Evolutionary conservation across 2,329 filamentous ascomycete genomes (phyloP).

Genomic region (Fusarium nygamai): DNA sequence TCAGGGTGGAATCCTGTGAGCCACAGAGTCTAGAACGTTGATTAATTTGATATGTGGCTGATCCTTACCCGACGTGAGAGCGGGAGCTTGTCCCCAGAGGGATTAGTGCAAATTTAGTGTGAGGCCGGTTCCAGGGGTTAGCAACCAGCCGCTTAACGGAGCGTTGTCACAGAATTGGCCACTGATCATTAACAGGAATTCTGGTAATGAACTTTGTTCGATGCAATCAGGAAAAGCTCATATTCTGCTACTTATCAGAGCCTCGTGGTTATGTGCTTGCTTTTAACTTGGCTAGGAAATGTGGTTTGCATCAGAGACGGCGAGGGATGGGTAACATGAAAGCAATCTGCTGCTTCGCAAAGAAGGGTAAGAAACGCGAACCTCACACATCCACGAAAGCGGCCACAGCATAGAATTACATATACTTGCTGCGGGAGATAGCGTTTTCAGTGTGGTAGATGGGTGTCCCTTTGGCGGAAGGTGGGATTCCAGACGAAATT

Average conservation of each 20-base stretch:
- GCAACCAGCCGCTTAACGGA: conserved; percentile 1
- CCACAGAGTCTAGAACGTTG: not conserved
- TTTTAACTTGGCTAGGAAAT: not conserved
- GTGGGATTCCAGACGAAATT: conserved; percentile 3
- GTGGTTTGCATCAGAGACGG: not conserved
- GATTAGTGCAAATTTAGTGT: not conserved
- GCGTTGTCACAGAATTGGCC: conserved; percentile 6
- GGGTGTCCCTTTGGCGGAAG: conserved; percentile 5
- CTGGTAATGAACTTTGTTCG: not conserved
- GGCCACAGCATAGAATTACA: not conserved
- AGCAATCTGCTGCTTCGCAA: not conserved
- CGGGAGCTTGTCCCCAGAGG: not conserved
- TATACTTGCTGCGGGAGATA: not conserved
- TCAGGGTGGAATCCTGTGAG: not conserved
- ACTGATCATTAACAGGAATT: not conserved
- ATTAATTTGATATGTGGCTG: conserved; percentile 26
- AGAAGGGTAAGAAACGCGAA: not conserved
- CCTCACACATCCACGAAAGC: not conserved
- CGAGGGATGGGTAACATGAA: not conserved
- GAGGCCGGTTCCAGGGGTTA: conserved; percentile 13
- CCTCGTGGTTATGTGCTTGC: not conserved
- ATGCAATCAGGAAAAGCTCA: not conserved
- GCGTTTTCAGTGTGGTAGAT: conserved; percentile 1
- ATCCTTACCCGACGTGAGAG: not conserved
- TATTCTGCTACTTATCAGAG: not conserved